Base-by-base conservation (phyloP, 2,329 filamentous ascomycete species). In the Blastomyces gilchristii region DNA sequence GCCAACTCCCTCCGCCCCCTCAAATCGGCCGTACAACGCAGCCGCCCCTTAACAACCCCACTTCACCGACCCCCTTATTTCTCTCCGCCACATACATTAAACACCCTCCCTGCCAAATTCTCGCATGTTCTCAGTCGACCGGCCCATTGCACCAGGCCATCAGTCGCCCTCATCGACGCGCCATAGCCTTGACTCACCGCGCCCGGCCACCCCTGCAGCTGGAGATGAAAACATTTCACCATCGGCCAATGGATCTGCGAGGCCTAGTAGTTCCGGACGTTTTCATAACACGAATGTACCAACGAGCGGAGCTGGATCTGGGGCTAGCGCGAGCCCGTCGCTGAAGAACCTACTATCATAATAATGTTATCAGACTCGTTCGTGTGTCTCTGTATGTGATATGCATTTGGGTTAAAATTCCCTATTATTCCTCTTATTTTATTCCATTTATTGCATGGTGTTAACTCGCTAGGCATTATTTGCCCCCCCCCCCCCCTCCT, bases 271-370 rank as follows among this genome's bases (percentile, higher is more conserved):
- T 64, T 70, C 68, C 37, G 67, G 69, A 52, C 69, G 74, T 49
- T 69, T 72, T 53, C 53, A 59, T 54, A 58, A 57, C 14, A 39
- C 63, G 22, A 67, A 60, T 39, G 63, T 63, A 18, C 58, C 67
- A 0, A 69, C 66, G 11, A 67, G 58, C 47, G 58, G 65, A 67
- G 50, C 64, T 2, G 71, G 70, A 41, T 75, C 75, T 60, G 87
- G 87, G n/a, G 88, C 88, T 3, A 91, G 89, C 69, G 87, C 88
- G 18, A 91, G 86, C 70, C 88, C 89, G 12, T 91, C 88, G 11
- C 74, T 92, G 65, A 84, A 86, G 68, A 91, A 92, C 69, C 75
- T 92, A 58, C 80, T 92, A 62, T 87, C 85, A 58, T 90, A 75
- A 77, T 31, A 2, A 43, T 47, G 2, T 31, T 2, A 47, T 47